Percentiles rank a stretch among this genome's conserved stretches.
These are phyloP conservation scores for Metarhizium album DNA, from an alignment of 2,329 filamentous ascomycete genomes.

Conservation along the genomic window DNA sequence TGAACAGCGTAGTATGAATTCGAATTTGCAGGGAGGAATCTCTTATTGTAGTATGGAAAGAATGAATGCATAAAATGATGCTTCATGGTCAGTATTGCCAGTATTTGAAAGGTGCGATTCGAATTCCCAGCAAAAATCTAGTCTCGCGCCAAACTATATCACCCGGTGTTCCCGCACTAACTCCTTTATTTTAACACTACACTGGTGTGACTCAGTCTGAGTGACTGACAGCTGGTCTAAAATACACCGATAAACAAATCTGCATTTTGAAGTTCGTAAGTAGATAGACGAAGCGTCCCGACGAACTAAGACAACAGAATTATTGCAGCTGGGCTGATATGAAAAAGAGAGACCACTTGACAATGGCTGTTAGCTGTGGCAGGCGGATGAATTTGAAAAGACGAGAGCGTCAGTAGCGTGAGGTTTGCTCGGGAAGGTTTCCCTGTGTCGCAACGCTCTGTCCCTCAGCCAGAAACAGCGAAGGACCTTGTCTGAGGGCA, in stretches of 20 bases:
- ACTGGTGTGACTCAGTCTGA: too few species aligned
- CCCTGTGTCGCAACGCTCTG: slow-evolving; percentile 16
- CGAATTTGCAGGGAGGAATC: not conserved
- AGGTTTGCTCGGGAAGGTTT: not conserved
- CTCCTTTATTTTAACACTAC: too few species aligned
- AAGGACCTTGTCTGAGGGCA: slow-evolving; percentile 57
- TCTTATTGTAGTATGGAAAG: not conserved
- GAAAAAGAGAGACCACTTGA: too few species aligned
- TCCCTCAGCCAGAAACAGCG: slow-evolving; percentile 41
- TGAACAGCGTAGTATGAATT: not conserved
- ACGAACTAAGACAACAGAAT: too few species aligned
- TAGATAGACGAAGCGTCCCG: too few species aligned
- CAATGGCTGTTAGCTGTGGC: too few species aligned
- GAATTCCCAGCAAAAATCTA: not conserved
- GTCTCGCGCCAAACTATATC: not conserved
- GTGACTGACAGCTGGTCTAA: too few species aligned
- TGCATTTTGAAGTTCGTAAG: too few species aligned
- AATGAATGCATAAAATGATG: not conserved
- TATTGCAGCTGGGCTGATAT: too few species aligned
- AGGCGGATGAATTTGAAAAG: too few species aligned
- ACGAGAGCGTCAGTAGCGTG: not conserved
- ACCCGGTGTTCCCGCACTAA: not conserved
- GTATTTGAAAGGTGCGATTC: not conserved
- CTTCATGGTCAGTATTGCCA: not conserved
- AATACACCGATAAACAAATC: too few species aligned